Percentiles rank a stretch among this genome's conserved stretches.
Conservation (phyloP, 2,329 filamentous ascomycete genomes). For the Ophiostoma piceae region DNA sequence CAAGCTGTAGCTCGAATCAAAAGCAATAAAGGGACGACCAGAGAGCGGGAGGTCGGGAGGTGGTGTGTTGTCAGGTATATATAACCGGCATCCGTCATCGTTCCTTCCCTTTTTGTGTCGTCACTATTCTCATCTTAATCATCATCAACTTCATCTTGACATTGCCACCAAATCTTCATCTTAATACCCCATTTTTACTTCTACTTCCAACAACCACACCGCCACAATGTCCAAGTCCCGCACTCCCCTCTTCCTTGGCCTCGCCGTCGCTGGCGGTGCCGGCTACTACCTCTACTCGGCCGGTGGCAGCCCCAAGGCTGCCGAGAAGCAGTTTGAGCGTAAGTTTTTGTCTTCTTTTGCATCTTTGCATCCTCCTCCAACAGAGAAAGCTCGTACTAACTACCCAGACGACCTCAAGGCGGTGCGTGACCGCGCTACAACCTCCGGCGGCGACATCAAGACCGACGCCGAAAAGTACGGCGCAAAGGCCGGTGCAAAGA, state of each 20-base stretch:
- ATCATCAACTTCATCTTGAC: not conserved
- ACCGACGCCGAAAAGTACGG: constrained; percentile 59
- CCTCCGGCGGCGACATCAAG: constrained; percentile 62
- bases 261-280: constrained; percentile 59
- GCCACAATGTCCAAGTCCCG: constrained; percentile 37
- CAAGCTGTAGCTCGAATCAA: not conserved
- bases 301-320: constrained; percentile 72
- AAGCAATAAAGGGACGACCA: not conserved
- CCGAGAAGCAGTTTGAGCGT: constrained; percentile 86
- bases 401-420: constrained; percentile 67
- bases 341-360: constrained; percentile 33
- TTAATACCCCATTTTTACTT: not conserved
- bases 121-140: not conserved
- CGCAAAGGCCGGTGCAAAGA: constrained; percentile 56
- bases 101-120: not conserved
- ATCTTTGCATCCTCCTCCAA: too few species aligned
- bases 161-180: not conserved
- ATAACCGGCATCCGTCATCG: constrained; percentile 5
- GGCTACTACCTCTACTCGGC: constrained; percentile 91
- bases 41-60: not conserved
- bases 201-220: not conserved
- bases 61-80: constrained; percentile 1
- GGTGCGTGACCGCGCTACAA: constrained; percentile 58
- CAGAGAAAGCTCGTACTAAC: too few species aligned
- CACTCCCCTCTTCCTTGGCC: constrained; percentile 50